phyloP scores from a whole-genome alignment of 768 basidiomycete species.

The Lactarius deliciosus region DNA sequence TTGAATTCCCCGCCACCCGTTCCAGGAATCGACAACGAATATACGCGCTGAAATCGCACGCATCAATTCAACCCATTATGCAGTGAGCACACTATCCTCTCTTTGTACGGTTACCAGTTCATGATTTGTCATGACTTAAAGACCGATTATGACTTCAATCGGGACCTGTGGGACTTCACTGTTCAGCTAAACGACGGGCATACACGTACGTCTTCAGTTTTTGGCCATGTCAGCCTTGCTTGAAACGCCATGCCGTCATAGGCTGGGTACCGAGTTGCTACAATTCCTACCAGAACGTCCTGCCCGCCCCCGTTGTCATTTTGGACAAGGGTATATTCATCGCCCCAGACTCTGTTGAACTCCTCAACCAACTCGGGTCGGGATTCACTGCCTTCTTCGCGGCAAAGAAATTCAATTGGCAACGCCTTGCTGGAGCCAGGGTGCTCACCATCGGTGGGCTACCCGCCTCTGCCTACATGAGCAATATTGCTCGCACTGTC shows the following conservation, averaged over 20 bases:
- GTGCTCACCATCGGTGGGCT: constrained; percentile 54
- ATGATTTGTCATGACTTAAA: constrained; percentile 35
- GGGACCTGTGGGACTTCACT: constrained; percentile 53
- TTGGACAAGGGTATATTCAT: constrained; percentile 43
- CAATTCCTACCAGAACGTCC: constrained; percentile 42
- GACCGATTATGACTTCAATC: constrained; percentile 68
- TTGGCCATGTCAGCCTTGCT: neutral
- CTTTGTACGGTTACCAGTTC: neutral
- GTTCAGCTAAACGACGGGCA: constrained; percentile 64
- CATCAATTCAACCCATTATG: constrained; percentile 49
- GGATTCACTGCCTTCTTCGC: constrained; percentile 45
- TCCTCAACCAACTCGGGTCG: constrained; percentile 47
- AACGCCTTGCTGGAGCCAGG: constrained; percentile 58
- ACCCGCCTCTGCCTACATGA: constrained; percentile 54
- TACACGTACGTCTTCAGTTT: constrained; percentile 44
- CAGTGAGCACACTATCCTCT: constrained; percentile 34
- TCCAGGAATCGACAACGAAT: constrained; percentile 50
- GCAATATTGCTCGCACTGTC: constrained; percentile 55
- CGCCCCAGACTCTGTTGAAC: constrained; percentile 53
- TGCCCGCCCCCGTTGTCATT: constrained; percentile 50
- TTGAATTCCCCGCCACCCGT: constrained; percentile 40
- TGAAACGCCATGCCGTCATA: constrained; percentile 26
- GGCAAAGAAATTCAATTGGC: constrained; percentile 53
- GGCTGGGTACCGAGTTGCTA: constrained; percentile 61
- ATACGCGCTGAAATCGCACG: constrained; percentile 50